phyloP scores from a whole-genome alignment of 164 flowering plant species.

The Saururus chinensis region DNA sequence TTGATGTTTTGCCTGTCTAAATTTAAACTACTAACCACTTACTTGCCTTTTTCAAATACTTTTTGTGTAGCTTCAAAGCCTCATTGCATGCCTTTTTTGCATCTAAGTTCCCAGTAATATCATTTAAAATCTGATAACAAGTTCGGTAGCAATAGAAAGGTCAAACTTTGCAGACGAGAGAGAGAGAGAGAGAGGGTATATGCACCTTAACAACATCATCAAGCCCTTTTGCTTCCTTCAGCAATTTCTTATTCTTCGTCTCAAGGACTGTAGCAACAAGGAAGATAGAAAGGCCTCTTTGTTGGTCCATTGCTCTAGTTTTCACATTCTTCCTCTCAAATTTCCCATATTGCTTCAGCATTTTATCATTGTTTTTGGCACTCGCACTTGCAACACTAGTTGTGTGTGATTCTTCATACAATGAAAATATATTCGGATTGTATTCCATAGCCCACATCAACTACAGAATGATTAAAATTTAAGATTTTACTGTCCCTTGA shows the following conservation, averaged over 20 bases:
- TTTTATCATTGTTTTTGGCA: conserved; percentile 23
- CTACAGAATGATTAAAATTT: conserved; percentile 33
- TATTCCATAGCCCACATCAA: conserved; percentile 98
- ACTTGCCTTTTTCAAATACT: conserved; percentile 48
- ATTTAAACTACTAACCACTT: conserved; percentile 2
- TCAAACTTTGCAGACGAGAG: conserved; percentile 9
- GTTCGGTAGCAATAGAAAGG: background rate
- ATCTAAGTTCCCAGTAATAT: conserved; percentile 60
- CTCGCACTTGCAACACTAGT: conserved; percentile 6
- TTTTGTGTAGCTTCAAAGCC: conserved; percentile 71
- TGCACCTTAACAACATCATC: conserved; percentile 83
- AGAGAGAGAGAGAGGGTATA: conserved; percentile 13
- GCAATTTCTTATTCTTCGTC: conserved; percentile 55
- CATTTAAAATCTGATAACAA: conserved; percentile 55
- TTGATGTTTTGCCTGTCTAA: background rate
- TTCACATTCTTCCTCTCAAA: conserved; percentile 56
- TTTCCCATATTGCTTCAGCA: conserved; percentile 69
- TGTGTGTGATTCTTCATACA: conserved; percentile 30
- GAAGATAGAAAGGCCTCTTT: conserved; percentile 53
- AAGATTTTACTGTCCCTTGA: background rate
- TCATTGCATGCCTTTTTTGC: conserved; percentile 69
- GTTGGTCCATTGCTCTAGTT: conserved; percentile 39
- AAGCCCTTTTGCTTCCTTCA: conserved; percentile 75
- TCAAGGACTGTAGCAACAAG: conserved; percentile 81
- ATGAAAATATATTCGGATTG: conserved; percentile 68